Evolutionary conservation across 1,284 basidiomycete species (phyloP).

Genomic region (Crucibulum parvulum): DNA sequence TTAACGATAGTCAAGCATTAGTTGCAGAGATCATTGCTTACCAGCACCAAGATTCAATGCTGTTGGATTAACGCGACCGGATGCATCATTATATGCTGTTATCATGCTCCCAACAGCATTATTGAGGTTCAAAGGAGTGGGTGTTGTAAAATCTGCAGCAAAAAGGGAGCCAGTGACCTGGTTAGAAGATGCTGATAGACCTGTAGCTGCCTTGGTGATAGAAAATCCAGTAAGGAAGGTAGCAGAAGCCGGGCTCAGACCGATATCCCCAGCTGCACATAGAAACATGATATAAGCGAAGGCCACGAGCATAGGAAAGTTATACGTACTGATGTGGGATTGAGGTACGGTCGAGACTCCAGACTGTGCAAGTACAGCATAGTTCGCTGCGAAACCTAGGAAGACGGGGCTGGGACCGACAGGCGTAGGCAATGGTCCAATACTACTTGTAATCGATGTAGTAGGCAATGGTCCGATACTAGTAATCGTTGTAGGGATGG

Average conservation of each 20-base stretch:
- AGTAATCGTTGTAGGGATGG: no score
- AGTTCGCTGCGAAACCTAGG: neutral
- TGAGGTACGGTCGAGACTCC: neutral
- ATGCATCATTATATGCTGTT: slow-evolving; percentile 14
- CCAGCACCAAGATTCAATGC: slow-evolving; percentile 7
- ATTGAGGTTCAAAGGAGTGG: slow-evolving; percentile 14
- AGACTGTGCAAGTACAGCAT: neutral
- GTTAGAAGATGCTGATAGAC: slow-evolving; percentile 12
- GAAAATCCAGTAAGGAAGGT: slow-evolving; percentile 14
- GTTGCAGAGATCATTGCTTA: neutral
- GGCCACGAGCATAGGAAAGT: neutral
- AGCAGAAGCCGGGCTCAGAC: slow-evolving; percentile 11
- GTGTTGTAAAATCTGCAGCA: slow-evolving; percentile 13
- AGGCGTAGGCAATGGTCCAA: no score
- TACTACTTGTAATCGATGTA: no score
- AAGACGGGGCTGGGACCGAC: neutral
- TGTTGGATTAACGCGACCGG: slow-evolving; percentile 7
- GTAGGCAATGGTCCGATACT: no score
- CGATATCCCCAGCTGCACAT: slow-evolving; percentile 7
- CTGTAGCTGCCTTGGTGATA: slow-evolving; percentile 2
- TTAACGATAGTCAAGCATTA: no score
- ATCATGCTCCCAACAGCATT: slow-evolving; percentile 16
- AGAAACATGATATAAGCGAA: neutral
- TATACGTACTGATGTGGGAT: neutral
- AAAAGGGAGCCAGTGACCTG: slow-evolving; percentile 14